Evolutionary conservation across 352 stramenopile genomes (phyloP), one percentile per base, ranked within the genome.

Genomic region (Phytophthora cajani): DNA sequence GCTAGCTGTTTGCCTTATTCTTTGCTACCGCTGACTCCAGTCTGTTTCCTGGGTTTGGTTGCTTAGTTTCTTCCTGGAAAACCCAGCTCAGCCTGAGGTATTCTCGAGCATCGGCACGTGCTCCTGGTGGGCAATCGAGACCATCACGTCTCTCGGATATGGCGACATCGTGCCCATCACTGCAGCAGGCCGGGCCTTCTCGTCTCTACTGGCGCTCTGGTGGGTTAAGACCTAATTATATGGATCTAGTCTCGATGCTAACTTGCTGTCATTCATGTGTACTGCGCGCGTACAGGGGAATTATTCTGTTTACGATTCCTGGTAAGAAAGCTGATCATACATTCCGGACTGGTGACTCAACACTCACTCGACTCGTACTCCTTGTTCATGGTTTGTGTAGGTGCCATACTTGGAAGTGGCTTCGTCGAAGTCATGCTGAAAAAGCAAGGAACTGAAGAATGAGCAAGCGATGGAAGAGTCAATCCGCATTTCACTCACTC

Each of bases 351-450:
- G 17, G 25, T 33, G 38, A 9, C 36, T 42, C 59, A 58, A 67
- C n/a, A 40, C n/a, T 57, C 3, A 14, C 4, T n/a, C 9, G n/a
- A 53, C 7, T 16, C 5, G 19, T 57, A 12, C 19, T 19, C 47
- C 6, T 2, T 90, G 33, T 91, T 88, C 67, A 82, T 74, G 9
- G 82, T 88, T 36, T 36, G 23, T 59, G 64, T 77, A 25, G 86
- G 85, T 38, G 88, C 85, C n/a, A 79, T 95, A n/a, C 67, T 95
- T 16, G 81, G 84, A 36, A 91, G 81, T 71, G 88, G 87, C 2
- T 94, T 93, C 50, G 81, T 95, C 51, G 88, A 95, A 51, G 77
- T 95, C 7, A 94, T 93, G 88, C 78, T 95, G n/a, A 80, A 95
- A 38, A 85, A 94, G 66, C 80, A 88, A 88, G 51, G 74, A 82